Evolutionary conservation across 768 basidiomycete genomes (phyloP).

Genomic region (Tulasnella sp.): DNA sequence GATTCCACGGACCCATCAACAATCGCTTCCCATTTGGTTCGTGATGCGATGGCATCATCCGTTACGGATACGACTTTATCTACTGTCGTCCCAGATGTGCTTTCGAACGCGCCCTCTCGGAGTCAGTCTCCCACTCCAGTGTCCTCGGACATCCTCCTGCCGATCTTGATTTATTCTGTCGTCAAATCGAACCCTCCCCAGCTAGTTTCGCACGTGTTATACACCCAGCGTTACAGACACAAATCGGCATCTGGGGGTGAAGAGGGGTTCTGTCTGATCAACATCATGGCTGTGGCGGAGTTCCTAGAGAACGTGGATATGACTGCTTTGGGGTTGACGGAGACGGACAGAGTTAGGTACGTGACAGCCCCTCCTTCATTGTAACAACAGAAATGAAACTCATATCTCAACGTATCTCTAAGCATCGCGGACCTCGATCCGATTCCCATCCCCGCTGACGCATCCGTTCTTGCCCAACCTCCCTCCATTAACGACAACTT

Average conservation of each 20-base stretch:
- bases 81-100: not conserved
- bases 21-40: too few relatives aligned
- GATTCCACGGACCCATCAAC: too few relatives aligned
- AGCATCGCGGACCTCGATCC: constrained; percentile 75
- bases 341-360: constrained; percentile 38
- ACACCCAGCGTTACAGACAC: constrained; percentile 44
- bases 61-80: not conserved
- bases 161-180: constrained; percentile 86
- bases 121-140: constrained; percentile 33
- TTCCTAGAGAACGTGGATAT: constrained; percentile 93
- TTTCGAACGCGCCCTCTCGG: not conserved
- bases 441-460: constrained; percentile 55
- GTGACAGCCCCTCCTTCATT: constrained; percentile 26
- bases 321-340: constrained; percentile 51
- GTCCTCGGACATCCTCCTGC: constrained; percentile 83
- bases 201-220: constrained; percentile 54
- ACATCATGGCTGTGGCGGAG: constrained; percentile 88
- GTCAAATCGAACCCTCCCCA: constrained; percentile 85
- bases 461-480: constrained; percentile 35
- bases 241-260: constrained; percentile 54
- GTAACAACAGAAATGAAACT: not conserved
- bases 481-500: constrained; percentile 31
- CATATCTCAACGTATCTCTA: not conserved
- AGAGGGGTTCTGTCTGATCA: constrained; percentile 86
- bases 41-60: not conserved